A percentile compares a stretch with the other conserved stretches of the same genome.
Evolutionary conservation across 202 grass and related monocot species (phyloP).

Genomic region (Saccharum hybrid): DNA sequence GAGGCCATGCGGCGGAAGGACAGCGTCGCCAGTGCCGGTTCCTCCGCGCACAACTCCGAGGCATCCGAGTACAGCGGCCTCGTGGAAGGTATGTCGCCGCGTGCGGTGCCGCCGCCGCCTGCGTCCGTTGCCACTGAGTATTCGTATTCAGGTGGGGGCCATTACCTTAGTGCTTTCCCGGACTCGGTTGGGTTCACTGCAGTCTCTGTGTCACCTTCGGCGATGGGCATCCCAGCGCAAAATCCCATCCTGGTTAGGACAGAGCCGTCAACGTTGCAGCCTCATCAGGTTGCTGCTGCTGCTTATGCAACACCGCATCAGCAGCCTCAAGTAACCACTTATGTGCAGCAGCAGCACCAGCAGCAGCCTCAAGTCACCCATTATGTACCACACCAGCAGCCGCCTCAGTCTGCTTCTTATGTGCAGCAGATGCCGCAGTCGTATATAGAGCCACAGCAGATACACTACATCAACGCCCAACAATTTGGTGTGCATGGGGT

Average conservation of each 20-base stretch:
- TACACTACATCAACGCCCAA: slow-evolving; percentile 56
- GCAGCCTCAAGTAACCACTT: slow-evolving; percentile 37
- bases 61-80: slow-evolving; percentile 44
- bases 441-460: slow-evolving; percentile 63
- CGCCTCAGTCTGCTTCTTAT: slow-evolving; percentile 46
- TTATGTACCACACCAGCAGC: slow-evolving; percentile 44
- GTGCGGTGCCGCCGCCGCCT: slow-evolving; percentile 43
- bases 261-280: slow-evolving; percentile 33
- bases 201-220: slow-evolving; percentile 15
- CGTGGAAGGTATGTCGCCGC: slow-evolving; percentile 63
- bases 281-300: slow-evolving; percentile 45
- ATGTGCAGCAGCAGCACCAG: slow-evolving; percentile 40
- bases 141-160: slow-evolving; percentile 42
- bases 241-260: slow-evolving; percentile 47
- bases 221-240: slow-evolving; percentile 51
- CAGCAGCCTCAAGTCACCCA: slow-evolving; percentile 32
- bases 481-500: slow-evolving; percentile 52
- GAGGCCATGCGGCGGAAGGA: slow-evolving; percentile 59
- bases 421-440: slow-evolving; percentile 49
- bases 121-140: slow-evolving; percentile 40
- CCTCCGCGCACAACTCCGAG: slow-evolving; percentile 69
- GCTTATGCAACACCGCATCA: slow-evolving; percentile 48
- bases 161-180: slow-evolving; percentile 39
- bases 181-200: slow-evolving; percentile 50
- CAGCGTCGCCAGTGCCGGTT: slow-evolving; percentile 50